Evolutionary conservation across 768 basidiomycete species (phyloP), one percentile per base, ranked within the genome.

Genomic region (Lactarius indigo): DNA sequence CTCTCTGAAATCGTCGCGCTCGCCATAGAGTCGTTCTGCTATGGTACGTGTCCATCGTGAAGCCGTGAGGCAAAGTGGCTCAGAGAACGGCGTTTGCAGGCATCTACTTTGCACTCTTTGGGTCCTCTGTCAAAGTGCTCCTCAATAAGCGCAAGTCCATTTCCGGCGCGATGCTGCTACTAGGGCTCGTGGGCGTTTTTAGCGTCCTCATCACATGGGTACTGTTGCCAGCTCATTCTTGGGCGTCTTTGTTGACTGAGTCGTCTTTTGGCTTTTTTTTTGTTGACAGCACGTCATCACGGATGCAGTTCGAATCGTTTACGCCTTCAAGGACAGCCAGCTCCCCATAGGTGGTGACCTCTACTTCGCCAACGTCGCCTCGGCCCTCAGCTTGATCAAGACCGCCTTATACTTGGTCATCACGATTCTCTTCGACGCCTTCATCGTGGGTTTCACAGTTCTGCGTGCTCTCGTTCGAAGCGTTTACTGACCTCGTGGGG

Each of bases 341-440:
- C 28, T 31, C 20, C 50, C 44, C 12, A 33, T 66, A 5, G 70
- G 75, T 30, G 65, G 74, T 8, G 59, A 56, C 13, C 28, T 23
- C 42, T 75, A 74, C 50, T 75, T 70, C 60, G 62, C 44, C 54
- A 66, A 65, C 30, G 72, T 70, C 13, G 52, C 70, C 50, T 69
- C 73, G 20, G 31, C 70, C 35, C 42, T 74, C 47, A 71, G 72
- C 63, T 61, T 75, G 44, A 41, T 73, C 30, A 75, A 75, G 66
- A 75, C 69, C 35, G 1, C 64, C 7, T 26, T 72, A 5, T 75
- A 75, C 63, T 57, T 74, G 4, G 20, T 73, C 23, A 60, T 70
- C 37, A 75, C 75, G 15, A 6, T 75, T 28, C 61, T 75, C 33
- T 73, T 70, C 50, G 75, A 75, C 54, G 71, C 69, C 52, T 73